Conservation (phyloP, 2,329 filamentous ascomycete genomes). For the Trichophyton mentagrophytes region DNA sequence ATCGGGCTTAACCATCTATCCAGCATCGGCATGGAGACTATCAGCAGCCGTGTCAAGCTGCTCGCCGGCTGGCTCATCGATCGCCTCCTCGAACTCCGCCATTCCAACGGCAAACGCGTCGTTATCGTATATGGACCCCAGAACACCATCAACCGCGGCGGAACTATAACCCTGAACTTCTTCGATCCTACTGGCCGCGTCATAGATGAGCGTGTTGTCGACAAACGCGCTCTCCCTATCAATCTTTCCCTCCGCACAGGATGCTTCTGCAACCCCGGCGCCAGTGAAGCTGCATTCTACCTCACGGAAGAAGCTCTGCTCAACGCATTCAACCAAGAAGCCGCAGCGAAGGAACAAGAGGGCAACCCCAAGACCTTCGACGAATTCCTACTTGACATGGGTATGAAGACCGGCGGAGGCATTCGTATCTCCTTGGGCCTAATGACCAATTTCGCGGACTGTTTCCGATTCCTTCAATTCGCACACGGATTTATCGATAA, state of each 20-base stretch:
- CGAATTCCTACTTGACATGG: slow-evolving; percentile 13
- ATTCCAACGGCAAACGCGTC: slow-evolving; percentile 42
- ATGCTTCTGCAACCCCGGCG: slow-evolving; percentile 43
- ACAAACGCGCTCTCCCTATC: slow-evolving; percentile 42
- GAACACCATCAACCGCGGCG: slow-evolving; percentile 39
- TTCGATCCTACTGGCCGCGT: slow-evolving; percentile 40
- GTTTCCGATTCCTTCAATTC: slow-evolving; percentile 12
- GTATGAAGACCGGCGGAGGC: slow-evolving; percentile 14
- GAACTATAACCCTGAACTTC: slow-evolving; percentile 54
- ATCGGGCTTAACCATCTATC: slow-evolving; percentile 35
- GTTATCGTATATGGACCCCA: slow-evolving; percentile 46
- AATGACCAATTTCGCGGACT: slow-evolving; percentile 15
- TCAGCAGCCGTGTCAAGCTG: slow-evolving; percentile 46
- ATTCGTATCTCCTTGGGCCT: slow-evolving; percentile 16
- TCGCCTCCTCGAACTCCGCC: slow-evolving; percentile 36
- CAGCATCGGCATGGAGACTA: slow-evolving; percentile 41
- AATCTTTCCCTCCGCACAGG: slow-evolving; percentile 51
- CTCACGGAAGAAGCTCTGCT: slow-evolving; percentile 20
- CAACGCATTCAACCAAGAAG: slow-evolving; percentile 6
- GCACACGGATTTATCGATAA: slow-evolving; percentile 8
- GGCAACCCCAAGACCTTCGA: slow-evolving; percentile 14
- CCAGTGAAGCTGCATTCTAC: slow-evolving; percentile 26
- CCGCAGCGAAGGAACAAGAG: slow-evolving; percentile 5
- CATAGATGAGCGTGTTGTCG: slow-evolving; percentile 47
- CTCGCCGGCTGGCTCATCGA: slow-evolving; percentile 41